These are phyloP conservation scores for Teratosphaeriaceae sp. DNA, from an alignment of 2,329 filamentous ascomycete species.

Conservation along the genomic window DNA sequence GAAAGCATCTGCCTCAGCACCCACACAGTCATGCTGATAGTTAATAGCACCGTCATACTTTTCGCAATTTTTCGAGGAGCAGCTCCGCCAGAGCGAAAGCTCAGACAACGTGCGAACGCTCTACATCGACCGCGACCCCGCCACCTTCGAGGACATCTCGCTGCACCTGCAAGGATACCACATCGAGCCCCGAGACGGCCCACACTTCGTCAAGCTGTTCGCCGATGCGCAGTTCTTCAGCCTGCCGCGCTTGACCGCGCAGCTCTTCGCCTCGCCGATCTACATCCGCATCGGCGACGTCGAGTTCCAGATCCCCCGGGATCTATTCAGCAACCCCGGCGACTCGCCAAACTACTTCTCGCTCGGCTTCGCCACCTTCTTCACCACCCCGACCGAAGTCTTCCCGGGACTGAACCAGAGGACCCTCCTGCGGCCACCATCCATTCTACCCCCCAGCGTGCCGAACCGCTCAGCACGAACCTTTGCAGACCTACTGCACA, in stretches of 20 bases:
- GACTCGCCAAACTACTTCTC: constrained; percentile 97
- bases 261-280: constrained; percentile 85
- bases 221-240: constrained; percentile 95
- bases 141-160: constrained; percentile 82
- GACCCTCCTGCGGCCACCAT: constrained; percentile 75
- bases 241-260: constrained; percentile 78
- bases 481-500: constrained; percentile 74
- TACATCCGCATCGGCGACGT: constrained; percentile 84
- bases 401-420: constrained; percentile 80
- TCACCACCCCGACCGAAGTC: constrained; percentile 68
- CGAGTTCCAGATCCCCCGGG: constrained; percentile 84
- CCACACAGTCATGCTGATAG: constrained; percentile 41
- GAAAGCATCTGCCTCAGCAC: background rate
- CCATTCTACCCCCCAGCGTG: constrained; percentile 75
- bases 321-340: constrained; percentile 76
- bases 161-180: constrained; percentile 91
- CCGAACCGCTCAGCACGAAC: constrained; percentile 75
- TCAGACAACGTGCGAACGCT: constrained; percentile 64
- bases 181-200: constrained; percentile 70
- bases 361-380: constrained; percentile 82
- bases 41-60: constrained; percentile 86
- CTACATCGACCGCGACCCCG: constrained; percentile 90
- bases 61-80: constrained; percentile 84
- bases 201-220: constrained; percentile 86
- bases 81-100: constrained; percentile 59